Evolutionary conservation across 495 filamentous ascomycete genomes (phyloP), one percentile per base, ranked within the genome.

Genomic region (Aspergillus egyptiacus): DNA sequence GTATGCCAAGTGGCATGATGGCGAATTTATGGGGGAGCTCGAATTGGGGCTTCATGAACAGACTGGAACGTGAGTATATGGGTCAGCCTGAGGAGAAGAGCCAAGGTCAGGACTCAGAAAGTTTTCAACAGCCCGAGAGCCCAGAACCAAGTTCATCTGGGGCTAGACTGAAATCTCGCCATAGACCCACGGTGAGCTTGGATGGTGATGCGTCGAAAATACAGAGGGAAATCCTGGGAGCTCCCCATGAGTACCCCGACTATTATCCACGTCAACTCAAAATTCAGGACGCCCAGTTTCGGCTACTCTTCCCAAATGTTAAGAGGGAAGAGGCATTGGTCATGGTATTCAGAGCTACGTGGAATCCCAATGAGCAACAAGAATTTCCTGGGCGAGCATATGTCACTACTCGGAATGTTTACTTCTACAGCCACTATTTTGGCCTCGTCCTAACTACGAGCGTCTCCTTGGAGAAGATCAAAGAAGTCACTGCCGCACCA

Each of bases 391-490:
- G 93, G 0, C 75, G 93, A 45, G 84, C 90, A 17, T 98, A 91
- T 63, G 83, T 96, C 36, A 97, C 94, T 1, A 75, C 81, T 3
- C 80, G 80, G 41, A 83, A 90, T 27, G 79, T 97, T 51, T 96
- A 94, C 59, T 98, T 98, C 63, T 98, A 96, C 69, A 94, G 90
- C 44, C 82, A 97, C 61, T 85, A 96, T 55, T 77, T 94, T 57
- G 93, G 93, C n/a, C 74, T 98, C 22, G 87, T 95, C 0, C 72
- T 96, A 37, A 89, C 88, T 1, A 87, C 88, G 27, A 78, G 77
- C 15, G 77, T 88, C 27, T 78, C 75, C 28, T 73, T 98, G 35
- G 75, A 80, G n/a, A 79, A 69, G 46, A 86, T 97, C 50, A 77
- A 77, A 30, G 93, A 96, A 62, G 87, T 97, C 36, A 96, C 90